These are phyloP conservation scores for Juglanconis juglandina DNA, from an alignment of 2,329 filamentous ascomycete genomes.

Conservation along the genomic window DNA sequence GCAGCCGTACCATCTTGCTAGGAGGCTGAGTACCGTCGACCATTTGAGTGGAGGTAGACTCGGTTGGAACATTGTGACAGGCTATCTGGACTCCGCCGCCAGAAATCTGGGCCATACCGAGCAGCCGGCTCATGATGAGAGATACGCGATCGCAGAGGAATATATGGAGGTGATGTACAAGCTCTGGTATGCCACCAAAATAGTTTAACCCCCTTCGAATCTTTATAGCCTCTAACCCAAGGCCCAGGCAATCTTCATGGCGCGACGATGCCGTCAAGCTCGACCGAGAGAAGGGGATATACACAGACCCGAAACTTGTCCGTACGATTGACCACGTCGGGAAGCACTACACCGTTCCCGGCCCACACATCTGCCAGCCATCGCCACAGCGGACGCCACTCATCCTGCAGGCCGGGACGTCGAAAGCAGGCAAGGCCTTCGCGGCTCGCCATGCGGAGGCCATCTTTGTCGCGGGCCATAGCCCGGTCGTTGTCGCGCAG, in stretches of 20 bases:
- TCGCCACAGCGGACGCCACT: constrained; percentile 62
- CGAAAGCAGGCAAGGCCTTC: constrained; percentile 56
- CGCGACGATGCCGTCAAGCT: constrained; percentile 62
- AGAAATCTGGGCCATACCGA: constrained; percentile 55
- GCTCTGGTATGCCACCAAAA: constrained; percentile 35
- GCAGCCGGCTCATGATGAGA: constrained; percentile 54
- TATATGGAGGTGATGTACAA: constrained; percentile 65
- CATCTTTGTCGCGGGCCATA: constrained; percentile 60
- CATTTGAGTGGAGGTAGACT: constrained; percentile 63
- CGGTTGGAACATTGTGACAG: constrained; percentile 66
- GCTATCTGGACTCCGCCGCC: constrained; percentile 67
- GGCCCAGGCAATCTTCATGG: constrained; percentile 56
- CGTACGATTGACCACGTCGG: constrained; percentile 64
- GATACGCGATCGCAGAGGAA: constrained; percentile 62
- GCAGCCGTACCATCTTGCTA: constrained; percentile 65
- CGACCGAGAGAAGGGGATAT: constrained; percentile 56
- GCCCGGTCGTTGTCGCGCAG: constrained; percentile 50
- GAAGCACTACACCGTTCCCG: constrained; percentile 60
- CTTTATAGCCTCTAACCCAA: background rate
- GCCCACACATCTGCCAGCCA: constrained; percentile 59
- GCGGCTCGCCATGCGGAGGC: constrained; percentile 63
- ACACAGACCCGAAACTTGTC: constrained; percentile 49
- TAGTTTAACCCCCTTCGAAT: fast-evolving
- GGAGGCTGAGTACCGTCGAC: constrained; percentile 63
- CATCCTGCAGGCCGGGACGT: constrained; percentile 62